Evolutionary conservation across 2,329 filamentous ascomycete species (phyloP).

Genomic region (Fusarium buxicola): DNA sequence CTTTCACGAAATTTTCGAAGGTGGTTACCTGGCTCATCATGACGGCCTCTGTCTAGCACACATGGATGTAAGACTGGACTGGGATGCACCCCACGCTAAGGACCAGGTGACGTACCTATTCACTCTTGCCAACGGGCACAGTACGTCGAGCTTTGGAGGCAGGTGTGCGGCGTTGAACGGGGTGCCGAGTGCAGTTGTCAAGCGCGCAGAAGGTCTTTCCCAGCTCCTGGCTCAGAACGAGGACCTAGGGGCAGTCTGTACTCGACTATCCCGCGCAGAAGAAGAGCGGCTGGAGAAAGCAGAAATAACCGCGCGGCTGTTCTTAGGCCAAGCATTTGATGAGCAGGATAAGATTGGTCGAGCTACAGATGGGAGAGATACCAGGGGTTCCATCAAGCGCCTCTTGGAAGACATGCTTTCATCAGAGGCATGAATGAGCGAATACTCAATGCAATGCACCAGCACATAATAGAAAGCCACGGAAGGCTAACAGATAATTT

Average conservation of each 20-base stretch:
- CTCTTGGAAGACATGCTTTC: conserved; percentile 34
- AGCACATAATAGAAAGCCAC: too few species aligned
- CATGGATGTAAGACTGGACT: conserved; percentile 76
- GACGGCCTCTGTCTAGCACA: conserved; percentile 70
- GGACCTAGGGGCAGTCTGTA: conserved; percentile 79
- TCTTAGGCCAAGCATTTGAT: conserved; percentile 56
- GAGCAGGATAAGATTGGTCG: background rate
- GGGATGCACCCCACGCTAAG: conserved; percentile 60
- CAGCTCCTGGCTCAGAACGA: conserved; percentile 76
- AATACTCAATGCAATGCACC: background rate
- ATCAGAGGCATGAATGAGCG: conserved; percentile 1
- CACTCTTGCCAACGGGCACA: conserved; percentile 74
- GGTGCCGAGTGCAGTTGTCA: conserved; percentile 76
- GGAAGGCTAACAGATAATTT: background rate
- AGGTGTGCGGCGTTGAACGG: conserved; percentile 90
- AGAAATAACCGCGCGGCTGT: conserved; percentile 68
- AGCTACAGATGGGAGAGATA: background rate
- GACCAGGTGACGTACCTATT: conserved; percentile 82
- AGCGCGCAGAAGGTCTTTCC: conserved; percentile 80
- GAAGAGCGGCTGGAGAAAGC: conserved; percentile 75
- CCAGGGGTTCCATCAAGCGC: conserved; percentile 16
- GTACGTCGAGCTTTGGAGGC: conserved; percentile 84
- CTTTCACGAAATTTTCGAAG: conserved; percentile 79
- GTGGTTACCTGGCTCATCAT: conserved; percentile 64
- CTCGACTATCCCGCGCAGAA: conserved; percentile 73